Percentiles rank a stretch among this genome's conserved stretches.
Conservation (phyloP, 768 basidiomycete genomes). For the Amanita rubescens region DNA sequence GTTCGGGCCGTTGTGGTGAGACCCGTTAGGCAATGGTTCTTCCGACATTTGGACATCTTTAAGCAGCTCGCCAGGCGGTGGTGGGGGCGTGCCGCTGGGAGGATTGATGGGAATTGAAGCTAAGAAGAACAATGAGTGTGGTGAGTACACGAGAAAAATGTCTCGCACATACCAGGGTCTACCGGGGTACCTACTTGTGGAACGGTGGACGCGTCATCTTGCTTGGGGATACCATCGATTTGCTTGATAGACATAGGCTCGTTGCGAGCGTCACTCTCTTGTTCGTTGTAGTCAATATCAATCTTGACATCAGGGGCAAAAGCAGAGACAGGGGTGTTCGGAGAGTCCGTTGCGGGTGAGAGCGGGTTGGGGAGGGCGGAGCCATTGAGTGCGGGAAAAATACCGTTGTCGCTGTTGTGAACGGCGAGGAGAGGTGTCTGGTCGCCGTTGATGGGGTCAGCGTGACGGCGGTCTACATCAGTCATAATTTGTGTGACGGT, state of each 20-base stretch:
- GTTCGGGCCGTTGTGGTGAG: conserved; percentile 17
- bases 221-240: conserved; percentile 28
- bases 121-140: conserved; percentile 20
- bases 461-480: conserved; percentile 38
- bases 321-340: conserved; percentile 53
- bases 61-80: conserved; percentile 31
- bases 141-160: conserved; percentile 10
- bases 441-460: conserved; percentile 22
- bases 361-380: conserved; percentile 23
- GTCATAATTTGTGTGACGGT: conserved; percentile 74
- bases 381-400: conserved; percentile 24
- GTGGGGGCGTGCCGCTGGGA: conserved; percentile 38
- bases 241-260: conserved; percentile 48
- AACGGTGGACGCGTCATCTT: conserved; percentile 36
- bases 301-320: conserved; percentile 50
- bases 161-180: conserved; percentile 42
- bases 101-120: conserved; percentile 37
- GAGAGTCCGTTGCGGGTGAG: conserved; percentile 44
- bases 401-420: conserved; percentile 34
- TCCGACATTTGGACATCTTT: conserved; percentile 58
- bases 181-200: conserved; percentile 36
- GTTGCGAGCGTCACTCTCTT: conserved; percentile 62
- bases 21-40: conserved; percentile 19
- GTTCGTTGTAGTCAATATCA: conserved; percentile 51
- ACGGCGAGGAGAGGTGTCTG: conserved; percentile 22